Evolutionary conservation across 805 yeast species (phyloP).

Genomic region (Starmerella floris): DNA sequence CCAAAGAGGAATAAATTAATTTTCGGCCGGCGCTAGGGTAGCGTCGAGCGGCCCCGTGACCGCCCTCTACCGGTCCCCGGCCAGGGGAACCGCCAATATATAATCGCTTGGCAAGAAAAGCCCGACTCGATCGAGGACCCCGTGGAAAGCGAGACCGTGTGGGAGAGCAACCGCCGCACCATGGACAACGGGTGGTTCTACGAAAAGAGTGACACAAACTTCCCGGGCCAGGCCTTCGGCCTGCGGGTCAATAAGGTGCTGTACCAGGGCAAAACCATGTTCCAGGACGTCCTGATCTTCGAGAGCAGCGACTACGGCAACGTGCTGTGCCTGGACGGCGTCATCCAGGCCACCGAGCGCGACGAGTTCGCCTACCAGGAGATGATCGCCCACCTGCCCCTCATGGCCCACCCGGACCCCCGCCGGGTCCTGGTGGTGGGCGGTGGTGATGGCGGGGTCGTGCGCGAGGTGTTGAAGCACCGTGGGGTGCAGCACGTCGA

Average conservation of each 20-base stretch:
- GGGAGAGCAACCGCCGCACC: no score
- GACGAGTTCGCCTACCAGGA: constrained; percentile 94
- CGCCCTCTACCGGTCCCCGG: no score
- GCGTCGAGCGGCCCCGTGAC: no score
- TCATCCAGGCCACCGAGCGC: constrained; percentile 78
- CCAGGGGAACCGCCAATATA: no score
- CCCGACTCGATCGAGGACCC: no score
- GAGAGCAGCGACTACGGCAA: constrained; percentile 67
- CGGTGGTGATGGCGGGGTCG: constrained; percentile 93
- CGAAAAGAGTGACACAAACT: constrained; percentile 49
- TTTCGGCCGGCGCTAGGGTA: no score
- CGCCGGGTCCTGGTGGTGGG: constrained; percentile 74
- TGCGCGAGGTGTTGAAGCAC: constrained; percentile 77
- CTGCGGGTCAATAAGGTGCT: constrained; percentile 50
- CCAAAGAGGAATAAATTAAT: no score
- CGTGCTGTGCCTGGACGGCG: constrained; percentile 79
- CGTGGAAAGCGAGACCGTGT: no score
- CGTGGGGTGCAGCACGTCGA: constrained; percentile 46
- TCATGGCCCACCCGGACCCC: constrained; percentile 66
- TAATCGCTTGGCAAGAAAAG: no score
- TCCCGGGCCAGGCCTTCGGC: constrained; percentile 80
- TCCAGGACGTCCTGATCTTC: constrained; percentile 71
- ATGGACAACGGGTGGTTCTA: constrained; percentile 47
- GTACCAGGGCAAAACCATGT: constrained; percentile 53
- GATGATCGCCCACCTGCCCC: constrained; percentile 71